Evolutionary conservation across 2,329 filamentous ascomycete species (phyloP).

Genomic region (Simplicillium sp.): DNA sequence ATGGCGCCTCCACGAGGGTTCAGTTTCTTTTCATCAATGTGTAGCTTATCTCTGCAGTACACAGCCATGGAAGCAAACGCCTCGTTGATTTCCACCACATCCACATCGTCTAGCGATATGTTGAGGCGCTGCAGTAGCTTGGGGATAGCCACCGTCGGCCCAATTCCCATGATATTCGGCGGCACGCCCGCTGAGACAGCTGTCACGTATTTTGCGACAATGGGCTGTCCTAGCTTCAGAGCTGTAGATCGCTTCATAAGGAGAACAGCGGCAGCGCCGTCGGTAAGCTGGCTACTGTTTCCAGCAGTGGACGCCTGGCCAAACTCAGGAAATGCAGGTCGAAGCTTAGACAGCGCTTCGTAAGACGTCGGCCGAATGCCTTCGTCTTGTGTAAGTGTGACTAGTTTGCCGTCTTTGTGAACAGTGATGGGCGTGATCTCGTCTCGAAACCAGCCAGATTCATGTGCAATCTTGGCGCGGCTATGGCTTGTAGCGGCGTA

Average conservation of each 20-base stretch:
- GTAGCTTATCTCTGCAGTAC: not conserved
- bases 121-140: constrained; percentile 32
- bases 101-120: constrained; percentile 35
- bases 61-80: constrained; percentile 63
- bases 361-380: constrained; percentile 62
- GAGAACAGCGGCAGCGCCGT: constrained; percentile 60
- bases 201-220: constrained; percentile 17
- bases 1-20: constrained; percentile 61
- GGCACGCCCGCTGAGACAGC: not conserved
- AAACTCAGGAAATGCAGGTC: constrained; percentile 61
- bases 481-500: constrained; percentile 60
- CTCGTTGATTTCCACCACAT: constrained; percentile 66
- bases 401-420: constrained; percentile 22
- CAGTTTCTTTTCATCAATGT: not conserved
- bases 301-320: constrained; percentile 58
- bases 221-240: constrained; percentile 58
- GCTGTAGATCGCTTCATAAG: constrained; percentile 64
- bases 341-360: constrained; percentile 57
- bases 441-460: constrained; percentile 64
- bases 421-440: constrained; percentile 58
- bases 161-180: not conserved
- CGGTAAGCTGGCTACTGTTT: constrained; percentile 65
- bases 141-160: constrained; percentile 16
- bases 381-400: constrained; percentile 58
- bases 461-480: constrained; percentile 61